These are phyloP conservation scores for Alternaria sp. DNA, from an alignment of 2,329 filamentous ascomycete species.

Conservation along the genomic window DNA sequence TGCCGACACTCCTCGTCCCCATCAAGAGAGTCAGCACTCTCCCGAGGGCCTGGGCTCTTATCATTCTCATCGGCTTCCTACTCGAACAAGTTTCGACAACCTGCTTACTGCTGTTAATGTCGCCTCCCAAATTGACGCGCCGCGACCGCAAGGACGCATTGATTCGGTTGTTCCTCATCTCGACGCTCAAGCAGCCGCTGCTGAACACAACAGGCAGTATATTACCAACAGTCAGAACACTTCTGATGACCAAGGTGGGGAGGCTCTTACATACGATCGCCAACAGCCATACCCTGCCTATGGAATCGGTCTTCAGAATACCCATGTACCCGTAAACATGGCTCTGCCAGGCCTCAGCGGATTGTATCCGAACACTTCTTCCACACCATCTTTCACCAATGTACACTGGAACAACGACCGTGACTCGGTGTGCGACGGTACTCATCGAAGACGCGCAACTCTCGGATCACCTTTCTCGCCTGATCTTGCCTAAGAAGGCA, in stretches of 20 bases:
- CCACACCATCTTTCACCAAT: neutral
- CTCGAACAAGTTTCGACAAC: conserved; percentile 27
- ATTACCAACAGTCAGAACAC: conserved; percentile 7
- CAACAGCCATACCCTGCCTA: conserved; percentile 5
- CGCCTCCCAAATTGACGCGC: conserved; percentile 37
- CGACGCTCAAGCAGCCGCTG: conserved; percentile 31
- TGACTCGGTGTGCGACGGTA: neutral
- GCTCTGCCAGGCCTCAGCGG: conserved; percentile 3
- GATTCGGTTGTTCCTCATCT: conserved; percentile 36
- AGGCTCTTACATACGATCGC: conserved; percentile 1
- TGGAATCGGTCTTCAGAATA: conserved; percentile 1
- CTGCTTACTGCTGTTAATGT: conserved; percentile 39
- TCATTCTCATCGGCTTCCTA: conserved; percentile 18
- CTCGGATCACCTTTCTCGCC: conserved; percentile 4
- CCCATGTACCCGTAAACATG: conserved; percentile 8
- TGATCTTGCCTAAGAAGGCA: conserved; percentile 9
- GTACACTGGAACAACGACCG: conserved; percentile 1
- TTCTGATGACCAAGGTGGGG: neutral
- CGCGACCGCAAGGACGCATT: conserved; percentile 34
- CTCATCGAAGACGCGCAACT: neutral
- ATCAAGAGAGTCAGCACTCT: neutral
- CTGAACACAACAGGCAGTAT: conserved; percentile 24
- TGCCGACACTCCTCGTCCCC: conserved; percentile 10
- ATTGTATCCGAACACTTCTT: neutral
- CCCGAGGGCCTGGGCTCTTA: conserved; percentile 6